Base-by-base conservation (phyloP, 2,329 filamentous ascomycete genomes). In the Juglanconis oblonga region DNA sequence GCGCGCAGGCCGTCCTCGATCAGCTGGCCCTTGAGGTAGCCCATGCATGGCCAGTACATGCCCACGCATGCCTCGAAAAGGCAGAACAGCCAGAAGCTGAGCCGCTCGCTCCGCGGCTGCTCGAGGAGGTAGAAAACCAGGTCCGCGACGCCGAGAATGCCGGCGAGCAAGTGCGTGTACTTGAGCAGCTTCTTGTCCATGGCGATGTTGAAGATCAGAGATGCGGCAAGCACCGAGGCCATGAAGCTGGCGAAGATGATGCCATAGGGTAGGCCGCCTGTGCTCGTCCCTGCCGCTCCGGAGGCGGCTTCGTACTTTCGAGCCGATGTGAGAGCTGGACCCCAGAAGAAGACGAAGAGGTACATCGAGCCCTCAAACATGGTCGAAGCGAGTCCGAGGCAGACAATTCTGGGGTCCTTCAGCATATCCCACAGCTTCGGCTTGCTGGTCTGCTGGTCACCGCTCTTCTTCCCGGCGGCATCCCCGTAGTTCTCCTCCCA, bases 301-400 rank as follows among this genome's bases (percentile, higher is more conserved):
- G 58, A 3, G 1, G 29, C 31, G 7, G 53, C 44, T 42, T 48
- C 54, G 51, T 61, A 57, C 6, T 68, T 56, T n/a, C 70, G 69
- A 1, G 72, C 70, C 3, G 74, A 71, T 55, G 72, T 76, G 49
- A 85, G 71, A 3, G 81, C 79, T 0, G 82, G 81, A 2, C 80
- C 77, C 78, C 82, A 85, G 72, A 85, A 83, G 67, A 72, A 84
- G 55, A 86, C 81, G 68, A 84, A 85, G 29, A 86, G 76, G 68
- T 84, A 85, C 74, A 85, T 82, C 14, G 79, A 80, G 13, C 82
- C 82, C 69, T 86, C 82, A 66, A 85, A 85, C 66, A 84, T 76
- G 55, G 80, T 83, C 2, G 81, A 82, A 5, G 79, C 76, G 13
- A 84, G 68, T 3, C 77, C 78, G 9, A 85, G 73, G 7, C 79